Conservation (phyloP, 140 eudicot genomes). For the Erigeron philadelphicus region DNA sequence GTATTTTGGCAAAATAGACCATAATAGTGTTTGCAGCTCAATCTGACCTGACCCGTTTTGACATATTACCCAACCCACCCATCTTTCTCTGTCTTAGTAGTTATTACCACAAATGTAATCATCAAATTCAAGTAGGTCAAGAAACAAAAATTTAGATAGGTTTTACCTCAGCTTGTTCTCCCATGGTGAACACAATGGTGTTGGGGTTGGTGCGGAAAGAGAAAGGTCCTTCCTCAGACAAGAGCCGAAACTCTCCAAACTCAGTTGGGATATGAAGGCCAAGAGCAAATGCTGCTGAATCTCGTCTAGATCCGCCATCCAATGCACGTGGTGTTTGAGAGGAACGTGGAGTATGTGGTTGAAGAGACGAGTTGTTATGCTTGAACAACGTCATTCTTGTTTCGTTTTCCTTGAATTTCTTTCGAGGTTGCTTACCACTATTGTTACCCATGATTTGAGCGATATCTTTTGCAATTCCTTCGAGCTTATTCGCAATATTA, state of each 20-base stretch:
- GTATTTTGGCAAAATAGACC: too few species aligned
- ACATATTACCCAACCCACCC: too few species aligned
- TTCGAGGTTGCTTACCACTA: constrained; percentile 32
- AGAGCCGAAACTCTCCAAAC: constrained; percentile 42
- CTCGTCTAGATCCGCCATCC: constrained; percentile 35
- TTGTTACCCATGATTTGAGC: constrained; percentile 33
- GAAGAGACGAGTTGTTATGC: constrained; percentile 48
- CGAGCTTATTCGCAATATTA: constrained; percentile 47
- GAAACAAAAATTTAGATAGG: neutral
- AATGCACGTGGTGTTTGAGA: constrained; percentile 37
- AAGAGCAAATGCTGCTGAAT: constrained; percentile 42
- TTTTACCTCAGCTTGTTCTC: constrained; percentile 59
- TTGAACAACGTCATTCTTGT: constrained; percentile 50
- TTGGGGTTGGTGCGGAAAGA: constrained; percentile 41
- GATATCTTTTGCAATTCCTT: constrained; percentile 54
- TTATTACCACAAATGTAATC: neutral
- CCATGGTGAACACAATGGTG: constrained; percentile 54
- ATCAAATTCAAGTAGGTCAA: neutral
- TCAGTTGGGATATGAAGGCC: constrained; percentile 55
- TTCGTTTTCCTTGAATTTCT: constrained; percentile 46
- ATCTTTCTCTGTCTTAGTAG: too few species aligned
- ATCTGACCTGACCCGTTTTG: too few species aligned
- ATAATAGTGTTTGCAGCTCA: too few species aligned
- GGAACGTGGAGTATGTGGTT: constrained; percentile 36
- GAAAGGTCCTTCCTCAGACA: constrained; percentile 36